phyloP scores from a whole-genome alignment of 2,329 filamentous ascomycete species.

The Biscogniauxia mediterranea region DNA sequence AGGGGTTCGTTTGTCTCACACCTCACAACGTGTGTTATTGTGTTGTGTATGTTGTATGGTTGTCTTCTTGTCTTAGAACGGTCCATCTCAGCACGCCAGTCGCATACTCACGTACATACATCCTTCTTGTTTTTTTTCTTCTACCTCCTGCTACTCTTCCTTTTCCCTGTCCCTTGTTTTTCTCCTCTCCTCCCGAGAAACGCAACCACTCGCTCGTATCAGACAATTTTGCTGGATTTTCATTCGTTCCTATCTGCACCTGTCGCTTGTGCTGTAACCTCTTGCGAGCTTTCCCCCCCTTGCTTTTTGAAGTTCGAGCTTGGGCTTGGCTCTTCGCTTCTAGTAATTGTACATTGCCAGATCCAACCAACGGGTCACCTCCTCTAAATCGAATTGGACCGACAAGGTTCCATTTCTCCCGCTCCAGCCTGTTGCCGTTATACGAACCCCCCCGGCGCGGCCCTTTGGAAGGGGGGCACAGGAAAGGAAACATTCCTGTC shows the following conservation, averaged over 20 bases:
- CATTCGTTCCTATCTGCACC: constrained; percentile 29
- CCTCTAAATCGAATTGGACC: constrained; percentile 28
- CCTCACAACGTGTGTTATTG: constrained; percentile 13
- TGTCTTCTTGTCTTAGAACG: constrained; percentile 2
- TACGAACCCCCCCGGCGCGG: constrained; percentile 31
- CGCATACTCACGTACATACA: constrained; percentile 11
- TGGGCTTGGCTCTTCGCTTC: constrained; percentile 23
- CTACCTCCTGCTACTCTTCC: background rate
- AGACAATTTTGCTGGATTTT: constrained; percentile 21
- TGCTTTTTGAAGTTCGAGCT: constrained; percentile 21
- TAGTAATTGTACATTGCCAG: constrained; percentile 27
- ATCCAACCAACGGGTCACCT: constrained; percentile 29
- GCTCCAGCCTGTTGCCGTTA: constrained; percentile 32
- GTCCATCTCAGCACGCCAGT: constrained; percentile 3
- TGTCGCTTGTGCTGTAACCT: constrained; percentile 30
- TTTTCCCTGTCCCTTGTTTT: constrained; percentile 1
- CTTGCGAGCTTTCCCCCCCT: constrained; percentile 16
- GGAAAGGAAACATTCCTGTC: constrained; percentile 10
- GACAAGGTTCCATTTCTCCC: constrained; percentile 34
- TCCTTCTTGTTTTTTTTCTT: constrained; percentile 18
- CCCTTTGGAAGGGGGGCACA: constrained; percentile 16
- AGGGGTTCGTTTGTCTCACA: constrained; percentile 12
- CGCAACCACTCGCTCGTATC: constrained; percentile 25
- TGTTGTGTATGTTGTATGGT: constrained; percentile 6
- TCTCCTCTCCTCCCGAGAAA: background rate